Evolutionary conservation across 805 yeast genomes (phyloP).

Genomic region (Yarrowia keelungensis): DNA sequence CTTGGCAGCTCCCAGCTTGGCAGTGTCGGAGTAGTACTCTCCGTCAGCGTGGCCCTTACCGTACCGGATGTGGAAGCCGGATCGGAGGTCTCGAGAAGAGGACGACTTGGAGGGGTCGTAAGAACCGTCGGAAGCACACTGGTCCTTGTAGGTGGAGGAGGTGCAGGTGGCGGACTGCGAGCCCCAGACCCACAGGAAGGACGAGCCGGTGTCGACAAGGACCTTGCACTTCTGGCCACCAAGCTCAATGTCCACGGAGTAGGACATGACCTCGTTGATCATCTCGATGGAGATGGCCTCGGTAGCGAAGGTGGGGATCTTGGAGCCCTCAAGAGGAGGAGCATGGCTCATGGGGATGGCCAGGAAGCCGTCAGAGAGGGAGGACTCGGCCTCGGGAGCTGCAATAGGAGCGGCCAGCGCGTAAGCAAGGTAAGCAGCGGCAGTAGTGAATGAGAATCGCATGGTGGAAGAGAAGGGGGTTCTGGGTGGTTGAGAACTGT

Average conservation of each 20-base stretch:
- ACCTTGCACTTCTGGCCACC: conserved; percentile 51
- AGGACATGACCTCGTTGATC: conserved; percentile 42
- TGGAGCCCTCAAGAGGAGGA: not conserved
- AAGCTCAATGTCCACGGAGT: conserved; percentile 49
- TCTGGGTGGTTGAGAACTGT: not conserved
- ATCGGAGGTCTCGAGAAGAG: not conserved
- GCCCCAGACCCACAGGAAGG: conserved; percentile 26
- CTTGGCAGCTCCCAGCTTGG: not conserved
- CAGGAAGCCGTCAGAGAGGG: not conserved
- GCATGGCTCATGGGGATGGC: conserved; percentile 4
- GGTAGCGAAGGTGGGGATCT: conserved; percentile 11
- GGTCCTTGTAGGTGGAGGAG: not conserved
- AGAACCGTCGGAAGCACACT: conserved; percentile 8
- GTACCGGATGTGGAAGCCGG: conserved; percentile 5
- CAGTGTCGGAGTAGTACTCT: conserved; percentile 1
- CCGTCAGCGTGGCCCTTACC: conserved; percentile 12
- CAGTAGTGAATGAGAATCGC: conserved; percentile 14
- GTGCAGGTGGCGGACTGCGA: conserved; percentile 52
- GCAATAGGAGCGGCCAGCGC: conserved; percentile 35
- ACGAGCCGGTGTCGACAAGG: conserved; percentile 14
- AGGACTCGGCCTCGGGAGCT: conserved; percentile 3
- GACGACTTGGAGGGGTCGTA: conserved; percentile 7
- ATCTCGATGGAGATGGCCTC: not conserved
- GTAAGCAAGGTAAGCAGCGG: conserved; percentile 2
- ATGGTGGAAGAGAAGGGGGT: not conserved